Percentiles rank a stretch among this genome's conserved stretches.
Conservation (phyloP, 768 basidiomycete genomes). For the Mycena pura region DNA sequence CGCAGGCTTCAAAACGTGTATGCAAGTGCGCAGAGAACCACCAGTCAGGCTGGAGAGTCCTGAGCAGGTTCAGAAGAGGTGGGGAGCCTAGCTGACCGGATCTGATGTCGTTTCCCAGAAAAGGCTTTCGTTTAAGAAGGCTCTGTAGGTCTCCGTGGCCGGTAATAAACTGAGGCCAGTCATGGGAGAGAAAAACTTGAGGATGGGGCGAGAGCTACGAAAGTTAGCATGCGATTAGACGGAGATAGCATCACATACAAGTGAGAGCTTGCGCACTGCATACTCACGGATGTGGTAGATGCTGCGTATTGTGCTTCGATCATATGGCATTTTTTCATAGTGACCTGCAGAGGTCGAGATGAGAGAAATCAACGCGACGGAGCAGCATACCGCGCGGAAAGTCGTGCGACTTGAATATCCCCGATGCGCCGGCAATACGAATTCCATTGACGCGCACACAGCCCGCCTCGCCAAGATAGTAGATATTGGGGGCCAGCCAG, state of each 20-base stretch:
- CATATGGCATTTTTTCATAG: constrained; percentile 85
- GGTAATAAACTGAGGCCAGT: constrained; percentile 92
- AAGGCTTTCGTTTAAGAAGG: constrained; percentile 79
- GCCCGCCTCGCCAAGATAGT: constrained; percentile 93
- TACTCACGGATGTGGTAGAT: constrained; percentile 93
- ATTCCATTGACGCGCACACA: constrained; percentile 88
- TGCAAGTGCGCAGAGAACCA: constrained; percentile 85
- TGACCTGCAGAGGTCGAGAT: constrained; percentile 56
- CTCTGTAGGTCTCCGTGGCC: constrained; percentile 73
- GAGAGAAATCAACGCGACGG: not conserved
- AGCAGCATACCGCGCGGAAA: constrained; percentile 65
- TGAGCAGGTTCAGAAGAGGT: constrained; percentile 51
- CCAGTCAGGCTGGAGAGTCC: constrained; percentile 61
- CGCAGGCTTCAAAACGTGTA: constrained; percentile 68
- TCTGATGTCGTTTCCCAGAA: constrained; percentile 73
- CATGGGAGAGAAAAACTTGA: constrained; percentile 89
- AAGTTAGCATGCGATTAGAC: constrained; percentile 23
- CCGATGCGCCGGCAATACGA: constrained; percentile 91
- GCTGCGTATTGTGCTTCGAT: constrained; percentile 75
- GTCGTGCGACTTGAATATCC: constrained; percentile 87
- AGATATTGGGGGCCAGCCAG: constrained; percentile 97
- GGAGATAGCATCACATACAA: constrained; percentile 48
- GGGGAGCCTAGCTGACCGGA: constrained; percentile 84
- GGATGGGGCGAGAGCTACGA: constrained; percentile 63
- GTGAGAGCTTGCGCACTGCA: constrained; percentile 79